A percentile compares a stretch with the other conserved stretches of the same genome.
Conservation (phyloP, 345 rosid genomes). For the Camelina laxa region DNA sequence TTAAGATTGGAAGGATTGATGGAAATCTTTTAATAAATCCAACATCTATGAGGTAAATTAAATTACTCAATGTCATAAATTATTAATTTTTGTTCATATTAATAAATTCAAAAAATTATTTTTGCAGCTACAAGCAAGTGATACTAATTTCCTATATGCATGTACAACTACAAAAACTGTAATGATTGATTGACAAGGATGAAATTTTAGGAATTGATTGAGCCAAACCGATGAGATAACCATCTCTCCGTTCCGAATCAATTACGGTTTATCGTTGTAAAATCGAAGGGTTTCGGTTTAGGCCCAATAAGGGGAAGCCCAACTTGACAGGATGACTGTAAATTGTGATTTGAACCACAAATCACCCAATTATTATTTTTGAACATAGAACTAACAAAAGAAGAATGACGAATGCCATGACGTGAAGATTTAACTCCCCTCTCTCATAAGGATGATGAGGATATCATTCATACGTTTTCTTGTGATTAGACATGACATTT, state of each 20-base stretch:
- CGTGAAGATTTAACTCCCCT: conserved; percentile 11
- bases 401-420: conserved; percentile 36
- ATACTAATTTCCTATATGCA: too few species aligned
- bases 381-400: not conserved
- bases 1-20: too few species aligned
- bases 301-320: conserved; percentile 22
- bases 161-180: too few species aligned
- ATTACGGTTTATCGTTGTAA: not conserved
- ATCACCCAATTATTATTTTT: not conserved
- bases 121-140: too few species aligned
- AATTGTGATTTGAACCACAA: too few species aligned
- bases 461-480: not conserved
- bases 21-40: too few species aligned
- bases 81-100: too few species aligned
- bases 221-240: not conserved
- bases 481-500: not conserved
- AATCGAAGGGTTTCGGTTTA: conserved; percentile 18
- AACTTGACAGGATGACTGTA: not conserved
- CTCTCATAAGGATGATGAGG: not conserved
- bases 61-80: too few species aligned
- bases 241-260: not conserved
- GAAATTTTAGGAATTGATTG: too few species aligned
- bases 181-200: too few species aligned
- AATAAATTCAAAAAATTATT: too few species aligned
- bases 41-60: too few species aligned